phyloP scores from a whole-genome alignment of 2,329 filamentous ascomycete species.

The Stagonosporopsis vannaccii region DNA sequence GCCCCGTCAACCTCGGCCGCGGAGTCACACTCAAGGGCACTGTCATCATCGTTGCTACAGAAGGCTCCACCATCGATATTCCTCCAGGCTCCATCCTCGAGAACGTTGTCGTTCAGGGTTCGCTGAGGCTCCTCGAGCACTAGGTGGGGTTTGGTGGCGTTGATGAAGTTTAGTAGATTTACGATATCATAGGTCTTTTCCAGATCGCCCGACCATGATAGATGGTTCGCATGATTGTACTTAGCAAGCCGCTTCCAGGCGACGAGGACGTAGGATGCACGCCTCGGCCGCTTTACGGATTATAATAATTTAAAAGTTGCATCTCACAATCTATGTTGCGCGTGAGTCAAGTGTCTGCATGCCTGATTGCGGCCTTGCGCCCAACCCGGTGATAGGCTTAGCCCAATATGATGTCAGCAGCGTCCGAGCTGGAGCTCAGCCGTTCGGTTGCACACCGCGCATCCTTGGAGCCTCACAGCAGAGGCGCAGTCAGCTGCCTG shows the following conservation, averaged over 20 bases:
- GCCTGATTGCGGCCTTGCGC: slow-evolving; percentile 28
- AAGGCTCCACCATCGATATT: slow-evolving; percentile 97
- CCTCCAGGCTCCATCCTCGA: slow-evolving; percentile 96
- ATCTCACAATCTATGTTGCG: slow-evolving; percentile 11
- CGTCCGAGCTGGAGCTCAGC: slow-evolving; percentile 16
- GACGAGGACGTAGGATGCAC: slow-evolving; percentile 26
- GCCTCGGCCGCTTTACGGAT: slow-evolving; percentile 28
- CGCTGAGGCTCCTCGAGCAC: slow-evolving; percentile 77
- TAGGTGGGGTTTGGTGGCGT: slow-evolving; percentile 48
- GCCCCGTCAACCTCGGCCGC: slow-evolving; percentile 93
- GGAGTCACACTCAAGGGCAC: slow-evolving; percentile 97
- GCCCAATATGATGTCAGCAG: slow-evolving; percentile 32
- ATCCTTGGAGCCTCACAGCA: slow-evolving; percentile 28
- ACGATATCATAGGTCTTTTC: slow-evolving; percentile 32
- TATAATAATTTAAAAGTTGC: slow-evolving; percentile 38
- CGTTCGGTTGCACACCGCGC: slow-evolving; percentile 22
- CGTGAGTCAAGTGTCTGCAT: slow-evolving; percentile 5
- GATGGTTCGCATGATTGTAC: slow-evolving; percentile 34
- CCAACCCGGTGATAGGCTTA: slow-evolving; percentile 13
- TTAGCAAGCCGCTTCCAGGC: slow-evolving; percentile 24
- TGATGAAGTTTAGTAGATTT: slow-evolving; percentile 34
- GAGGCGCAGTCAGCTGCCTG: slow-evolving; percentile 41
- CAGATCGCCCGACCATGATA: slow-evolving; percentile 27
- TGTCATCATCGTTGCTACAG: slow-evolving; percentile 97
- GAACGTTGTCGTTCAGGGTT: slow-evolving; percentile 99